Evolutionary conservation across 345 rosid species (phyloP).

Genomic region (Dovyalis caffra): DNA sequence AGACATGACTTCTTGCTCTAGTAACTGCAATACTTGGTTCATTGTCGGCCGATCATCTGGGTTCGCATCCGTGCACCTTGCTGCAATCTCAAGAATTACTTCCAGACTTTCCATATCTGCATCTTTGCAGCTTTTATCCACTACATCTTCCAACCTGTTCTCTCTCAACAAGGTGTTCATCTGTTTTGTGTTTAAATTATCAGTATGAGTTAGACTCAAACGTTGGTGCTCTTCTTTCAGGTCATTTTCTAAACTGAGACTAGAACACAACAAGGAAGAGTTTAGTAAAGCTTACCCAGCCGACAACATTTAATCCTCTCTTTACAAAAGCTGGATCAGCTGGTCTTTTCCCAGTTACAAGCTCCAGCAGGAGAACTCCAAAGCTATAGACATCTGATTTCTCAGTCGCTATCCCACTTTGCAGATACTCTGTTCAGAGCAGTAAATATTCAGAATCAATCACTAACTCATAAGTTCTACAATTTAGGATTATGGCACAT

Average conservation of each 20-base stretch:
- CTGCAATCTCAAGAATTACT: conserved; percentile 77
- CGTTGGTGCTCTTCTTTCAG: too few relatives aligned
- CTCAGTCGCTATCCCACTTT: conserved; percentile 89
- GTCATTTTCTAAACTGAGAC: too few relatives aligned
- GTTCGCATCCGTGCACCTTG: conserved; percentile 73
- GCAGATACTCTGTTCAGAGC: conserved; percentile 68
- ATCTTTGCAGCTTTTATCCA: conserved; percentile 62
- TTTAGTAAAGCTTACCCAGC: conserved; percentile 65
- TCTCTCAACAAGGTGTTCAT: conserved; percentile 80
- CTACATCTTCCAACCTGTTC: conserved; percentile 64
- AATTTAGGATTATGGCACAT: not conserved
- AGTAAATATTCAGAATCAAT: not conserved
- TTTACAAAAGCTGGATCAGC: conserved; percentile 76
- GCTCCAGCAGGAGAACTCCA: conserved; percentile 91
- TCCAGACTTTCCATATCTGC: conserved; percentile 70
- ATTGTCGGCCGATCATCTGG: conserved; percentile 79
- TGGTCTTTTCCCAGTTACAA: conserved; percentile 86
- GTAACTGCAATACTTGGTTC: conserved; percentile 85
- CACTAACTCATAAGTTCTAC: not conserved
- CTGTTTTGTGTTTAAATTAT: conserved; percentile 31
- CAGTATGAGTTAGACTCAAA: not conserved
- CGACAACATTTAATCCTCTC: conserved; percentile 86
- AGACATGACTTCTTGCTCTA: conserved; percentile 90
- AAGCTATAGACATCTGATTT: conserved; percentile 96
- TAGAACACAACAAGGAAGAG: not conserved